phyloP scores from a whole-genome alignment of 2,329 filamentous ascomycete species.

The Podosphaera fusca region DNA sequence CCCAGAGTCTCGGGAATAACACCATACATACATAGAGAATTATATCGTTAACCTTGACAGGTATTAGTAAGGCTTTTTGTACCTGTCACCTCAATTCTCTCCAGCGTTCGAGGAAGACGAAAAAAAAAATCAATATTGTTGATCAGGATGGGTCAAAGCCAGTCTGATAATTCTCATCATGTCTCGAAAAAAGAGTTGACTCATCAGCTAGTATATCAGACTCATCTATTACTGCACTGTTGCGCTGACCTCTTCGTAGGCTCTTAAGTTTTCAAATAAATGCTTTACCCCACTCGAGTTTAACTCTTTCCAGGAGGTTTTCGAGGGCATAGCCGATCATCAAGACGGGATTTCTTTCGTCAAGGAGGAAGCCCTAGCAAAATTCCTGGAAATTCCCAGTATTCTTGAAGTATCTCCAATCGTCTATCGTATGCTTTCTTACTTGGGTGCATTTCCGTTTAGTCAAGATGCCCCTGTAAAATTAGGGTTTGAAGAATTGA shows the following conservation, averaged over 20 bases:
- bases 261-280: conserved; percentile 39
- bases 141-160: conserved; percentile 15
- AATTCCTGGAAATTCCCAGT: conserved; percentile 53
- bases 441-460: conserved; percentile 52
- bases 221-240: not conserved
- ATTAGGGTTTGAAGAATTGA: conserved; percentile 42
- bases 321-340: conserved; percentile 42
- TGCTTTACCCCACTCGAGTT: conserved; percentile 51
- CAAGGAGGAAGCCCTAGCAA: conserved; percentile 44
- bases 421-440: conserved; percentile 48
- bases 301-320: conserved; percentile 52
- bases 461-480: conserved; percentile 46
- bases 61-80: no score
- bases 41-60: no score
- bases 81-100: no score
- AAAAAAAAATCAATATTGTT: no score
- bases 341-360: conserved; percentile 39
- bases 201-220: conserved; percentile 14
- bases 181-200: conserved; percentile 14
- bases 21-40: no score
- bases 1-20: no score
- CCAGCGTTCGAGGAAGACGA: no score
- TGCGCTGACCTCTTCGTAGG: conserved; percentile 19
- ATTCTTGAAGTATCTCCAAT: conserved; percentile 42
- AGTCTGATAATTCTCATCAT: conserved; percentile 11